Base-by-base conservation (phyloP, 345 rosid species). In the Boechera divaricarpa region DNA sequence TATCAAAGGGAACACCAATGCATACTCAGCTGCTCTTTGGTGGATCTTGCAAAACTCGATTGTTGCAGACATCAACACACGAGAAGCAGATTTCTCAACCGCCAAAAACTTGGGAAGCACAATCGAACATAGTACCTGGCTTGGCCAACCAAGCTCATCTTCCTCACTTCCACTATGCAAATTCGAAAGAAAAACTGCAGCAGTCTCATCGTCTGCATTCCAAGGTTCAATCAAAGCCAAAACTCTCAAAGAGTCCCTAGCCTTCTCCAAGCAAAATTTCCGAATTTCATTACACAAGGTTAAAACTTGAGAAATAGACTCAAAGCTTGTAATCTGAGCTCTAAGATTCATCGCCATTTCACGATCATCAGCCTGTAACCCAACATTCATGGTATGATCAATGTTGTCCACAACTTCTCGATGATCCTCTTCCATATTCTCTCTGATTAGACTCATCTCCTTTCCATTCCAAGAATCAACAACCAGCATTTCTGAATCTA, bases 221-320 rank as follows among this genome's bases (percentile, higher is more conserved):
- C 95, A 89, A 64, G 88, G 93, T 82, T 89, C 91, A 79, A 93
- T 79, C 81, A 85, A 69, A 68, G 75, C 83, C 80, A 93, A 76
- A 77, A 88, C 59, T 24, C 33, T 67, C 4, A 85, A 70, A 49
- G 84, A 75, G 73, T 85, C 82, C 24, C 52, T 81, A 65, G 79
- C 74, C 55, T 78, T 82, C 5, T 62, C 83, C 45, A 84, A 72
- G 77, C 93, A 87, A 69, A 91, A 82, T 58, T 68, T 16, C 7
- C 77, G 83, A 70, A 91, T 87, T 72, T 83, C 86, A 79, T 76
- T 41, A 1, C 88, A 86, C 77, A 91, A 78, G 42, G 57, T 73
- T 59, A 82, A 52, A 59, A 81, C 81, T 75, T 81, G 38, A n/a
- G 82, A 63, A 67, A 78, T 73, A 64, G 88, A 87, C 63, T 85